These are phyloP conservation scores for Passiflora organensis DNA, from an alignment of 345 rosid species.

Conservation along the genomic window DNA sequence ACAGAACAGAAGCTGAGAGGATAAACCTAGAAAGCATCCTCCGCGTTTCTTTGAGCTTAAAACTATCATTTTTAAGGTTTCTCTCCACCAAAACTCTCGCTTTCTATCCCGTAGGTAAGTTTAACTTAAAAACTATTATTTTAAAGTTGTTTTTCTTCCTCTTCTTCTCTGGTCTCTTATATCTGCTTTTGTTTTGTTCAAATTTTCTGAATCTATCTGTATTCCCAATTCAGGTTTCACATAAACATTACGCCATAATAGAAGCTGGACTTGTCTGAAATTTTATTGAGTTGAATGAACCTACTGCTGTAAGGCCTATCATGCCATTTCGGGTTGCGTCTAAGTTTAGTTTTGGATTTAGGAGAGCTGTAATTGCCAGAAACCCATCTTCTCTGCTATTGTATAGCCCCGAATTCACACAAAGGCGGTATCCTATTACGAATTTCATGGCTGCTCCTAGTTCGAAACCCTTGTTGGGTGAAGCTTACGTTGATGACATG, in stretches of 20 bases:
- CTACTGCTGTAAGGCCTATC: constrained; percentile 20
- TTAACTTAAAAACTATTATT: background rate
- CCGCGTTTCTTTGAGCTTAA: too few species aligned
- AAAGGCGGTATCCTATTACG: constrained; percentile 18
- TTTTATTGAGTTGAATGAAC: constrained; percentile 16
- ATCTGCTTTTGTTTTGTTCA: background rate
- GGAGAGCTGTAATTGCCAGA: constrained; percentile 21
- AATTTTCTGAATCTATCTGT: background rate
- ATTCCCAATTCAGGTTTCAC: constrained; percentile 16
- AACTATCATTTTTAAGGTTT: too few species aligned
- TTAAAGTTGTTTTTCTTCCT: background rate
- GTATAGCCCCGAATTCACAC: constrained; percentile 15
- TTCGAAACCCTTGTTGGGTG: constrained; percentile 61
- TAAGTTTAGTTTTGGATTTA: constrained; percentile 45
- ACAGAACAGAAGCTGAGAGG: background rate
- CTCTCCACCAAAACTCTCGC: too few species aligned
- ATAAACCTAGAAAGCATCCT: too few species aligned
- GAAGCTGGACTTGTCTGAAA: background rate
- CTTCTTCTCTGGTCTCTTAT: background rate
- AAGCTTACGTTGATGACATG: constrained; percentile 59
- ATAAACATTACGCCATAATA: background rate
- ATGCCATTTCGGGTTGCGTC: constrained; percentile 56
- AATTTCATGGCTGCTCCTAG: constrained; percentile 64
- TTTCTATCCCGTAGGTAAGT: too few species aligned
- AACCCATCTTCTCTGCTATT: constrained; percentile 20